A percentile compares a stretch with the other conserved stretches of the same genome.
phyloP scores from a whole-genome alignment of 331 rosid species.

The Acacia pycnantha region DNA sequence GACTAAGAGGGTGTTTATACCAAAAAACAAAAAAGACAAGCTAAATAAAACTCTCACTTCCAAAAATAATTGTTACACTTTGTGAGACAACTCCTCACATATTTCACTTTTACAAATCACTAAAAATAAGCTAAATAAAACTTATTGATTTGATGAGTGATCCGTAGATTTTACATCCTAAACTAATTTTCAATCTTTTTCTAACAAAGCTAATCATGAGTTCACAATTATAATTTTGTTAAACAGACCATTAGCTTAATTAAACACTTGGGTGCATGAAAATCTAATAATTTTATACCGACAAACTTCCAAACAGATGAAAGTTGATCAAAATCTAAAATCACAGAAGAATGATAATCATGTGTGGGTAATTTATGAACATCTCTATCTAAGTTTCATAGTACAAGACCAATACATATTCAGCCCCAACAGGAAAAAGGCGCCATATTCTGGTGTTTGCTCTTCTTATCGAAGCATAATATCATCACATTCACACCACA shows the following conservation, averaged over 20 bases:
- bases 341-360: not conserved
- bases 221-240: not conserved
- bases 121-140: not conserved
- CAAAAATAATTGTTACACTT: too few species aligned
- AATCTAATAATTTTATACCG: not conserved
- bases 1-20: not conserved
- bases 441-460: not conserved
- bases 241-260: not conserved
- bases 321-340: not conserved
- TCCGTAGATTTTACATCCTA: not conserved
- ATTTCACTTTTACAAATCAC: too few species aligned
- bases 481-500: not conserved
- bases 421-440: not conserved
- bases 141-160: not conserved
- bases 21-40: too few species aligned
- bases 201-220: not conserved
- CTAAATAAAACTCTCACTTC: too few species aligned
- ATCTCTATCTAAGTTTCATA: not conserved
- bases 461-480: not conserved
- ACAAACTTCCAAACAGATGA: not conserved
- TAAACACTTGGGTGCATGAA: not conserved
- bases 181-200: not conserved
- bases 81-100: too few species aligned
- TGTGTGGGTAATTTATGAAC: not conserved
- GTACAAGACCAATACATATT: constrained; percentile 15